Evolutionary conservation across 2,329 filamentous ascomycete genomes (phyloP), one percentile per base, ranked within the genome.

Genomic region (Xylariales sp.): DNA sequence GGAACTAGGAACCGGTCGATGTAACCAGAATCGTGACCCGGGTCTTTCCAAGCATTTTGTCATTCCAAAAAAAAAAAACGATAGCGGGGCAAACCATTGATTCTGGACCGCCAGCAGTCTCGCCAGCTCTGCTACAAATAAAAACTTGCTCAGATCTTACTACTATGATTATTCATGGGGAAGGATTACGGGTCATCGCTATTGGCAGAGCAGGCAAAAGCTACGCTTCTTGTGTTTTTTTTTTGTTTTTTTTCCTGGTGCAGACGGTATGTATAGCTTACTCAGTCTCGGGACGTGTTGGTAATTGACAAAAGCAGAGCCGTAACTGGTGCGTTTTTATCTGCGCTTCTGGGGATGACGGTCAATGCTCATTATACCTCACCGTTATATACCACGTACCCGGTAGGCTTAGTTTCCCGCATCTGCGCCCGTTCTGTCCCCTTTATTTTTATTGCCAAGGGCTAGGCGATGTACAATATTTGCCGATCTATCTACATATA

Each of bases 71-170:
- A 64, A n/a, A 61, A 56, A 61, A 41, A 64, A 50, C 56, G 50
- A 64, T 65, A 61, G 65, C 65, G 62, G 65, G 65, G 62, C 52
- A 14, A 46, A 57, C 45, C 50, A 64, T 62, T 48, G 52, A 68
- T 41, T 65, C 52, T 64, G 45, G 62, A 41, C 43, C 39, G 16
- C 43, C 41, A 49, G 57, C 48, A 60, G 45, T 56, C 34, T 34
- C 39, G 16, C 43, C 41, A 49, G 57, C 48, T 64, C 55, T 49
- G 16, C 50, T 65, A 30, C 65, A 57, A 65, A 68, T 68, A 41
- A 57, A 64, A 64, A 61, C 46, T 61, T 65, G 62, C 65, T 68
- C 65, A 53, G 43, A 28, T 64, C 55, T 49, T 61, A 52, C 52
- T 52, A 36, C 43, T 61, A 39, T 10, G 9, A 60, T 52, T 43